A percentile compares a stretch with the other conserved stretches of the same genome.
Conservation (phyloP, 2,329 filamentous ascomycete species). For the Monosporascus cannonballus region DNA sequence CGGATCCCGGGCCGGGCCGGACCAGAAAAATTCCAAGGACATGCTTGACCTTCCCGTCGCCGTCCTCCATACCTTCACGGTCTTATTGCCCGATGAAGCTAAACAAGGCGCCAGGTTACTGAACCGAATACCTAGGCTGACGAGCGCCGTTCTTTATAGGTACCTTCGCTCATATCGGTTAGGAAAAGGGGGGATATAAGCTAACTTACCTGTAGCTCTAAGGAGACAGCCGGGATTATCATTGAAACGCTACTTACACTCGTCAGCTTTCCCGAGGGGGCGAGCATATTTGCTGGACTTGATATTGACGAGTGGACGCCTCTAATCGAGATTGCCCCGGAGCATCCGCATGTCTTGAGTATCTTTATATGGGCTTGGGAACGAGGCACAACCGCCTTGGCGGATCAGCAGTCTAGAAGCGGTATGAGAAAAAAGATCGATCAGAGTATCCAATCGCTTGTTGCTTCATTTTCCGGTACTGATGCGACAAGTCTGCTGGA, state of each 20-base stretch:
- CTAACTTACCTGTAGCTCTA: slow-evolving; percentile 33
- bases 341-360: slow-evolving; percentile 47
- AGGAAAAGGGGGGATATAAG: neutral
- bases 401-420: slow-evolving; percentile 19
- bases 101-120: slow-evolving; percentile 41
- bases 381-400: slow-evolving; percentile 32
- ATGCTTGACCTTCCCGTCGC: slow-evolving; percentile 60
- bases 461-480: slow-evolving; percentile 50
- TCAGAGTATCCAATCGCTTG: slow-evolving; percentile 38
- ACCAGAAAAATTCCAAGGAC: slow-evolving; percentile 42
- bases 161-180: slow-evolving; percentile 21
- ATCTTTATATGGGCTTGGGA: slow-evolving; percentile 53
- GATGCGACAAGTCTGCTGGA: slow-evolving; percentile 54
- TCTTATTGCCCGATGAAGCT: slow-evolving; percentile 46
- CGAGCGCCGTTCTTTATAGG: slow-evolving; percentile 49
- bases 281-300: slow-evolving; percentile 35
- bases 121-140: slow-evolving; percentile 46
- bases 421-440: slow-evolving; percentile 37
- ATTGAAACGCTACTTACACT: slow-evolving; percentile 53
- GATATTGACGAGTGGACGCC: slow-evolving; percentile 45
- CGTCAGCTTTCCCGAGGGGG: slow-evolving; percentile 45
- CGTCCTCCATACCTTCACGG: slow-evolving; percentile 56
- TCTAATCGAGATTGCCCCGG: slow-evolving; percentile 50
- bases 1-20: slow-evolving; percentile 31
- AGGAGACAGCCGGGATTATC: slow-evolving; percentile 45